Evolutionary conservation across 1,284 basidiomycete species (phyloP).

Genomic region (Cryptococcus depauperatus): DNA sequence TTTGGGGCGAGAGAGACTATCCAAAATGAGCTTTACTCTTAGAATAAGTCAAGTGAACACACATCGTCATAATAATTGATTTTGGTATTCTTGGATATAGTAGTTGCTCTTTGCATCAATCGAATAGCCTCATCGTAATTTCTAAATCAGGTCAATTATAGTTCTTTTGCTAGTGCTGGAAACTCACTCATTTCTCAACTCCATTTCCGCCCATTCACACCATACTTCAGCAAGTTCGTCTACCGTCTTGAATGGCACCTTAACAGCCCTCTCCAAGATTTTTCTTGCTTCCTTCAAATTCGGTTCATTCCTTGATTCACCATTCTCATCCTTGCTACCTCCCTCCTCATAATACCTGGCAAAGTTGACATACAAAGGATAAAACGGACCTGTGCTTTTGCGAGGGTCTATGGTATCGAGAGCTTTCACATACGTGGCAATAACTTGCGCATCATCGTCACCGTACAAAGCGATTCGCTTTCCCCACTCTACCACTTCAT

Average conservation of each 20-base stretch:
- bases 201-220: constrained; percentile 99
- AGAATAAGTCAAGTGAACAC: constrained; percentile 39
- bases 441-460: constrained; percentile 86
- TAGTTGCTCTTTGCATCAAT: constrained; percentile 91
- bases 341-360: constrained; percentile 97
- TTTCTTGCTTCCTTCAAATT: constrained; percentile 82
- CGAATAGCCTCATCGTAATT: constrained; percentile 93
- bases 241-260: constrained; percentile 86
- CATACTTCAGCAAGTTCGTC: constrained; percentile 98
- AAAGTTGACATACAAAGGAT: constrained; percentile 88
- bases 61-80: constrained; percentile 94
- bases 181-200: constrained; percentile 83
- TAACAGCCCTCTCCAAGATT: constrained; percentile 84
- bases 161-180: background rate
- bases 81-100: constrained; percentile 79
- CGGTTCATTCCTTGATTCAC: constrained; percentile 57
- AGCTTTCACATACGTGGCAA: constrained; percentile 84
- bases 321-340: constrained; percentile 55
- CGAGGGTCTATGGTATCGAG: constrained; percentile 81
- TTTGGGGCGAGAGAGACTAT: constrained; percentile 72
- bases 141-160: constrained; percentile 47
- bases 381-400: constrained; percentile 84
- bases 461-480: constrained; percentile 92
- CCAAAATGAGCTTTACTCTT: background rate
- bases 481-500: constrained; percentile 99